Conservation (phyloP, 768 basidiomycete species). For the Ramaria sp. region DNA sequence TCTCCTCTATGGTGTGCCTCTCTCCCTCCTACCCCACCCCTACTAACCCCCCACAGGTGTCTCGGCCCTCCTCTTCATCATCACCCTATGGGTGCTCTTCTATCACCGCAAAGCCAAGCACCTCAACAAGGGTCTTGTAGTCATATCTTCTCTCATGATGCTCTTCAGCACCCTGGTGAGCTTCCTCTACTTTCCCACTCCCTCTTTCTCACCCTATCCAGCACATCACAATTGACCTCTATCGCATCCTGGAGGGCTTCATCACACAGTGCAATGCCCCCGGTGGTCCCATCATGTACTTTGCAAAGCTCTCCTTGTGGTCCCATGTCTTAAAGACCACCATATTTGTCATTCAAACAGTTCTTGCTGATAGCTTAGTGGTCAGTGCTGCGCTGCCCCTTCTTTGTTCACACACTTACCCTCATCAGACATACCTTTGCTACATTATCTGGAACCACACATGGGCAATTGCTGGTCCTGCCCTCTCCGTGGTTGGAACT, state of each 20-base stretch:
- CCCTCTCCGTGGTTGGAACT: conserved; percentile 4
- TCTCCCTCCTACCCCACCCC: neutral
- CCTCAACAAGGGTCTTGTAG: too few species aligned
- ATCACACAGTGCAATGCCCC: too few species aligned
- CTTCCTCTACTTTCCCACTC: conserved; percentile 14
- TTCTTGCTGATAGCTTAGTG: too few species aligned
- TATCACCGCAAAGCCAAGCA: too few species aligned
- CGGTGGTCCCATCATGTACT: conserved; percentile 20
- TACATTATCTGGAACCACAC: conserved; percentile 22
- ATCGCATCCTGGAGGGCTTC: too few species aligned
- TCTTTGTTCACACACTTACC: neutral
- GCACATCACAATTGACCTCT: too few species aligned
- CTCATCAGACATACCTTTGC: conserved; percentile 19
- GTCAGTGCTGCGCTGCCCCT: neutral
- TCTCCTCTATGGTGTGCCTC: conserved; percentile 5
- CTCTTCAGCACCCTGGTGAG: too few species aligned
- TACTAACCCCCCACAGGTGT: neutral
- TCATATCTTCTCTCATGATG: too few species aligned
- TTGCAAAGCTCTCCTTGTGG: conserved; percentile 24
- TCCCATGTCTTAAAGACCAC: conserved; percentile 28
- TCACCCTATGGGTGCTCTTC: conserved; percentile 23
- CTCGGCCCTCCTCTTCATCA: conserved; percentile 16
- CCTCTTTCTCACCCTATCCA: conserved; percentile 7
- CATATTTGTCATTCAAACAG: conserved; percentile 25
- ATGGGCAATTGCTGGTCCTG: conserved; percentile 12